A percentile compares a stretch with the other conserved stretches of the same genome.
phyloP scores from a whole-genome alignment of 768 basidiomycete species.

The Russula sp. region DNA sequence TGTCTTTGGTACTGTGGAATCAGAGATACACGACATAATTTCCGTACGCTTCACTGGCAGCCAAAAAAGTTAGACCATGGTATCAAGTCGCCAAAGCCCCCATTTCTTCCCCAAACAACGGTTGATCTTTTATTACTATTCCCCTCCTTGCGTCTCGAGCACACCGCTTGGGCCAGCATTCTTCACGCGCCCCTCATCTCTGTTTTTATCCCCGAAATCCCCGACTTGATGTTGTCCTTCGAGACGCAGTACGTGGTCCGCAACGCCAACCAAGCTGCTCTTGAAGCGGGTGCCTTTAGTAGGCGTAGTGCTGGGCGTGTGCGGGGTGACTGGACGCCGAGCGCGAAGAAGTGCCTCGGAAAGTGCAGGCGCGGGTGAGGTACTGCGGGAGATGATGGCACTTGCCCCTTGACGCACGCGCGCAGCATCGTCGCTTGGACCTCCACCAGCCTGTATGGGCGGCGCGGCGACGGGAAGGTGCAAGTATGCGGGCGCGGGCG shows the following conservation, averaged over 20 bases:
- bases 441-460: not conserved
- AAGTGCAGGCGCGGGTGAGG: conserved; percentile 49
- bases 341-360: conserved; percentile 67
- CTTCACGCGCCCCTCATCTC: not conserved
- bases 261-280: conserved; percentile 60
- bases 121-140: not conserved
- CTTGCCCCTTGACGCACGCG: conserved; percentile 5
- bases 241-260: conserved; percentile 37
- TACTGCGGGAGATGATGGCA: conserved; percentile 27
- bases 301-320: conserved; percentile 20
- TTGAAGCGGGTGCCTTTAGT: conserved; percentile 58
- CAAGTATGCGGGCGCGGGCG: conserved; percentile 3
- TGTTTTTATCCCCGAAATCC: not conserved
- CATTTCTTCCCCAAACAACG: not conserved
- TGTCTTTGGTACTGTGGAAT: not conserved
- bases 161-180: not conserved
- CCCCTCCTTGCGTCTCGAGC: not conserved
- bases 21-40: not conserved
- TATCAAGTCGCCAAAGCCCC: not conserved
- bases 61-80: not conserved
- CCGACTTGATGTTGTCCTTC: conserved; percentile 6
- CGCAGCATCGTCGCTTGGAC: not conserved
- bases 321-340: conserved; percentile 35
- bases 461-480: not conserved
- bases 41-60: not conserved